Base-by-base conservation (phyloP, 768 basidiomycete genomes). In the Postia placenta region DNA sequence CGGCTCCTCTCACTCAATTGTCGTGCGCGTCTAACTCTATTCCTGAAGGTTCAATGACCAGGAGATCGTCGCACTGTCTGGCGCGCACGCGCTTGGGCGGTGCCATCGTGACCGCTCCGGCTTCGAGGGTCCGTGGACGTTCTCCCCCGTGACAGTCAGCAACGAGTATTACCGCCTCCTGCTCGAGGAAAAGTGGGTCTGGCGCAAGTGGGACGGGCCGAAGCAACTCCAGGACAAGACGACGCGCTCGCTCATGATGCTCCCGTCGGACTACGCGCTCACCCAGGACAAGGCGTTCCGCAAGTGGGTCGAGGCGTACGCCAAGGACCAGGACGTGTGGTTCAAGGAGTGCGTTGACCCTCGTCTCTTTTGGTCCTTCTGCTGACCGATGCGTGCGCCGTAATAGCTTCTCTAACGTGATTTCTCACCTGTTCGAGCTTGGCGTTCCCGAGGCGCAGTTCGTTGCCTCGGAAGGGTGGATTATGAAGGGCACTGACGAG, bases 21-120 rank as follows among this genome's bases (percentile, higher is more conserved):
- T n/a, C n/a, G n/a, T n/a, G n/a, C n/a, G n/a, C n/a, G n/a, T n/a
- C n/a, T n/a, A n/a, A n/a, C n/a, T 27, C 36, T 38, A 41, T 30
- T 25, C 20, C 9, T 54, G 1, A 39, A 60, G 87, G 46, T 94
- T 97, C 76, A 87, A 92, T 64, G 95, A 99, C 69, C 91, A 90
- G 68, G 95, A 97, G 71, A 98, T 98, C 43, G 94, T 96, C 52
- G 91, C 92, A 48, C 87, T 97, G 56, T 80, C 81, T 20, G 95
- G 95, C 54, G 93, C 91, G 30, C 95, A 99, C 63, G 93, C 92
- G 50, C 82, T 99, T 39, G 95, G 96, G 20, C 89, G 95, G 64
- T 95, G 92, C 77, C 95, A 99, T 74, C 50, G 74, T 49, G 78
- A 89, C 67, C 81, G 58, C 45, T 88, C 86, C 49, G 89, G 88